Conservation (phyloP, 1,284 basidiomycete species). For the Cutaneotrichosporon dermatis region DNA sequence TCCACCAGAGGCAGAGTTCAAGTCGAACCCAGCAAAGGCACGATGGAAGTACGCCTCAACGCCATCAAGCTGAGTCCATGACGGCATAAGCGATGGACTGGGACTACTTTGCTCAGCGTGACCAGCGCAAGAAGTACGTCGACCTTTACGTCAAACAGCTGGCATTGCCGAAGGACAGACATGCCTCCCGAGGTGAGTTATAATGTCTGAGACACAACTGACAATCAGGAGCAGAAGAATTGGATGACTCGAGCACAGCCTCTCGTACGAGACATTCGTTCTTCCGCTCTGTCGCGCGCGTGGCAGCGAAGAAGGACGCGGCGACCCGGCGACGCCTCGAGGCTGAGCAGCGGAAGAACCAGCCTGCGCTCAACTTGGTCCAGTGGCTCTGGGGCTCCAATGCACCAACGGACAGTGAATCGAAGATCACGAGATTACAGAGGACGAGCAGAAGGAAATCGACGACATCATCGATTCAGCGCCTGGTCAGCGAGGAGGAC, state of each 20-base stretch:
- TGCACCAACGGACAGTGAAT: slow-evolving; percentile 16
- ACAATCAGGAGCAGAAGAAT: slow-evolving; percentile 59
- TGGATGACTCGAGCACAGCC: slow-evolving; percentile 73
- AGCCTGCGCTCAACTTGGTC: slow-evolving; percentile 64
- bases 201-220: background rate
- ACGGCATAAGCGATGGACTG: slow-evolving; percentile 87
- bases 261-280: slow-evolving; percentile 98
- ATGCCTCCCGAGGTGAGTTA: slow-evolving; percentile 55
- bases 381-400: slow-evolving; percentile 78
- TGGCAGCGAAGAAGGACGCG: slow-evolving; percentile 79
- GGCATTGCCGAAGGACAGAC: slow-evolving; percentile 49
- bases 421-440: slow-evolving; percentile 53
- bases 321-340: slow-evolving; percentile 65
- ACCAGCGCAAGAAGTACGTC: slow-evolving; percentile 79
- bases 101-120: slow-evolving; percentile 82
- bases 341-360: slow-evolving; percentile 57
- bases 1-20: slow-evolving; percentile 61
- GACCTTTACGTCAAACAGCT: slow-evolving; percentile 69
- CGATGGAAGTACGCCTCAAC: slow-evolving; percentile 74
- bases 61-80: slow-evolving; percentile 81
- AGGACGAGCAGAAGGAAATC: slow-evolving; percentile 86
- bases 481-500: slow-evolving; percentile 66
- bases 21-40: slow-evolving; percentile 64
- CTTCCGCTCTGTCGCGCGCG: slow-evolving; percentile 92
- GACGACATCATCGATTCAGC: slow-evolving; percentile 95